Base-by-base conservation (phyloP, 2,329 filamentous ascomycete species). In the Chaetoscypha palmicola region DNA sequence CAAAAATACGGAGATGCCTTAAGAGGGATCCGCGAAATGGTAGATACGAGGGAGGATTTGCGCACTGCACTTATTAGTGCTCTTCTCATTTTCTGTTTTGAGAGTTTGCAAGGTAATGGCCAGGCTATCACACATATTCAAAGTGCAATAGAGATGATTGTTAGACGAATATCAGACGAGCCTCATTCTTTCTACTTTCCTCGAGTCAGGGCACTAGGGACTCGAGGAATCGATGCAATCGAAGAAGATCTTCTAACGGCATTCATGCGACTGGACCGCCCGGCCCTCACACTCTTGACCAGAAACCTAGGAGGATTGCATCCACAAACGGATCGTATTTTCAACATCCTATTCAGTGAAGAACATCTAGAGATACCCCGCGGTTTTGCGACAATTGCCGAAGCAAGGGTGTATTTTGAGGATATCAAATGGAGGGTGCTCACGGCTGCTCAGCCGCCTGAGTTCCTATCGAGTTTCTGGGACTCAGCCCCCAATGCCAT, bases 81-180 rank as follows among this genome's bases (percentile, higher is more conserved):
- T n/a, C 45, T 57, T 10, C 47, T 57, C 4, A 57, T 57, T 14
- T 55, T 50, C 33, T 54, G 53, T 38, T 57, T 57, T 42, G 53
- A 57, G 26, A 54, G 43, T 32, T 42, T 55, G 30, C 49, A 53
- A 8, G 53, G 55, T 37, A 26, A 48, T 5, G 26, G 31, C 20
- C 43, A 46, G 22, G 51, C 51, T 7, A 44, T 55, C 12, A 43
- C 38, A 9, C 50, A 52, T 28, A 37, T 53, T 3, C 47, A 49
- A 31, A 46, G 46, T 28, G 44, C 53, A 5, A 35, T 53, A 11
- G 49, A 49, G 8, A 41, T 55, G 31, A 44, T 55, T 16, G 22
- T 53, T 4, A 51, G 49, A 33, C 36, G 37, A 19, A 40, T 47
- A 14, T 40, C 36, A 12, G 21, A 43, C 11, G 14, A 14, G 7